Evolutionary conservation across 352 stramenopile genomes (phyloP), one percentile per base, ranked within the genome.

Genomic region (Thalassiosira mediterranea): DNA sequence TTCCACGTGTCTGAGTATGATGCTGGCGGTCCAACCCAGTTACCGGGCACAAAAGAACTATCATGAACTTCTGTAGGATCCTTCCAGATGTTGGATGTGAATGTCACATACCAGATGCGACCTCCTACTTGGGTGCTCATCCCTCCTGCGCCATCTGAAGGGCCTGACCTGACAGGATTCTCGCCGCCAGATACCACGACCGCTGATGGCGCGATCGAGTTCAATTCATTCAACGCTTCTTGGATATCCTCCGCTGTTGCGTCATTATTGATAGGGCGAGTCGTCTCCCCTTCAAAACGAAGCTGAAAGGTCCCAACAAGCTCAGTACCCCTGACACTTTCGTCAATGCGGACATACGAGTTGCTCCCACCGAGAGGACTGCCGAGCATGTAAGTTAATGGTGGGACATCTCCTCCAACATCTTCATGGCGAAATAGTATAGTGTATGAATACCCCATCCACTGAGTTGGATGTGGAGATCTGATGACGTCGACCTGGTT

Each of bases 271-370:
- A 98, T 95, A 17, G 94, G 90, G 11, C 91, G 94, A 0, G 96
- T 98, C 1, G 94, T 97, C 69, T 97, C 93, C n/a, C 95, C 94
- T 56, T 96, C 93, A 73, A 96, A 98, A n/a, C 88, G 88, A 8
- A 98, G 88, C 71, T 96, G 94, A 54, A 98, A 98, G 0, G 90
- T 96, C 2, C 95, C 95, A 4, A 88, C 71, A 15, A 98, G 72
- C 46, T 97, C 77, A 37, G 97, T 97, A 10, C 95, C 96, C 53
- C 91, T 93, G 5, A 92, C 72, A 0, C 73, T 81, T 73, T 97
- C 94, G 23, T 79, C 81, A 37, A 98, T 85, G 0, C 60, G 71
- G 3, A 91, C 88, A 0, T 82, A 42, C 8, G 76, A 80, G 77
- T 86, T 59, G 87, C 59, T 70, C 80, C 85, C 42, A 21, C 29